Evolutionary conservation across 495 filamentous ascomycete species (phyloP), one percentile per base, ranked within the genome.

Genomic region (Sphaerosporella brunnea): DNA sequence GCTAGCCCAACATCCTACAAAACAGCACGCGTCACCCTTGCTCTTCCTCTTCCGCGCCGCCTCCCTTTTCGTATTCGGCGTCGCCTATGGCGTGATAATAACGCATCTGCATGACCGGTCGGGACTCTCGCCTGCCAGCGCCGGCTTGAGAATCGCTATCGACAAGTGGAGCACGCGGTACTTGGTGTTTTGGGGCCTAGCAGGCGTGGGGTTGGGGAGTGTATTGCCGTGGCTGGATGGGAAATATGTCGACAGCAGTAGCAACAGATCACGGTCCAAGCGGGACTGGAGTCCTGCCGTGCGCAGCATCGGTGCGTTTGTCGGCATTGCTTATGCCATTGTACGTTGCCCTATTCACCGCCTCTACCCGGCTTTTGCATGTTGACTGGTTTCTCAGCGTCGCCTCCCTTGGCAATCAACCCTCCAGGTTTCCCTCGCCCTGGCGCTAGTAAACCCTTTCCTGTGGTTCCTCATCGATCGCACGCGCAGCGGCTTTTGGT

Each of bases 391-490:
- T 54, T 45, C 59, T 26, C 54, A 90, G 79, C 77, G 90, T 40
- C 79, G 77, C 61, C 74, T 92, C 18, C 82, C 84, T 10, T 97
- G 90, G 90, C 70, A 87, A 59, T 95, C 90, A 23, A 93, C 84
- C 3, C 76, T 92, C 5, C 90, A 97, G 64, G 79, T 87, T 39
- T 93, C 90, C 2, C 59, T 93, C 3, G 92, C 87, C 0, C 77
- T 97, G 7, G 83, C 87, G 2, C 77, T 96, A 45, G 84, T 79
- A 3, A 97, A 96, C 58, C 87, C 90, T 2, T 82, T 88, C 19
- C 68, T 97, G 20, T 97, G 90, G 90, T 96, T 92, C 61, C 68
- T 96, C 20, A 77, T 97, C 56, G 90, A 97, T 66, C 81, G 88
- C 36, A 85, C 84, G 20, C 77, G 74, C 54, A 72, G 83, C 11